Conservation (phyloP, 495 filamentous ascomycete species). For the Hypomontagnella monticulosa region DNA sequence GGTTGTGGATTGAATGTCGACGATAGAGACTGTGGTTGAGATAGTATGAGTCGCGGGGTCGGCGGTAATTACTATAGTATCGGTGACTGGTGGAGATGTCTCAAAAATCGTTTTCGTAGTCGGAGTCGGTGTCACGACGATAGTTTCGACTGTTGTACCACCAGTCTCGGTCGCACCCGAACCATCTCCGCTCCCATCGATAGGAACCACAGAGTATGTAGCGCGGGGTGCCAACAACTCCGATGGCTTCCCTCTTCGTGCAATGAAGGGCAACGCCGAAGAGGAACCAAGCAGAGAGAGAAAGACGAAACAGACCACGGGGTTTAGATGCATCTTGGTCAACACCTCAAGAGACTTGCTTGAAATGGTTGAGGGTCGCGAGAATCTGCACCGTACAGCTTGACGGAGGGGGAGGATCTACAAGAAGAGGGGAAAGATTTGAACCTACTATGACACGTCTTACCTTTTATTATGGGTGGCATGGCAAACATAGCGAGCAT, state of each 20-base stretch:
- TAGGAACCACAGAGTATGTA: slow-evolving; percentile 51
- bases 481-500: slow-evolving; percentile 24
- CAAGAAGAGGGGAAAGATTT: slow-evolving; percentile 16
- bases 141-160: slow-evolving; percentile 43
- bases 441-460: slow-evolving; percentile 22
- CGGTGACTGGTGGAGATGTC: slow-evolving; percentile 42
- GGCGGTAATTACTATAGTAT: slow-evolving; percentile 44
- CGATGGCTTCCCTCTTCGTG: slow-evolving; percentile 14
- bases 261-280: slow-evolving; percentile 42
- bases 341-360: slow-evolving; percentile 34
- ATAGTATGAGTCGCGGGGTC: slow-evolving; percentile 41
- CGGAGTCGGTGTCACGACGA: slow-evolving; percentile 36
- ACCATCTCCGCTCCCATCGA: slow-evolving; percentile 41
- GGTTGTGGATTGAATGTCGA: slow-evolving; percentile 42
- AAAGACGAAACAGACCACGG: slow-evolving; percentile 33
- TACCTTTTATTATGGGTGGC: slow-evolving; percentile 35
- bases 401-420: slow-evolving; percentile 31
- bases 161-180: slow-evolving; percentile 28
- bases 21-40: slow-evolving; percentile 42
- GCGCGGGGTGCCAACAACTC: slow-evolving; percentile 38
- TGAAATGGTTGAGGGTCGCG: slow-evolving; percentile 32
- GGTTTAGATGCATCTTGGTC: slow-evolving; percentile 41
- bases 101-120: slow-evolving; percentile 39
- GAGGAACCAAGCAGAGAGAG: slow-evolving; percentile 22
- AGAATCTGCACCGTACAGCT: slow-evolving; percentile 33